Evolutionary conservation across 1,139 yeast genomes (phyloP).

Genomic region (Yamadazyma conglobata): DNA sequence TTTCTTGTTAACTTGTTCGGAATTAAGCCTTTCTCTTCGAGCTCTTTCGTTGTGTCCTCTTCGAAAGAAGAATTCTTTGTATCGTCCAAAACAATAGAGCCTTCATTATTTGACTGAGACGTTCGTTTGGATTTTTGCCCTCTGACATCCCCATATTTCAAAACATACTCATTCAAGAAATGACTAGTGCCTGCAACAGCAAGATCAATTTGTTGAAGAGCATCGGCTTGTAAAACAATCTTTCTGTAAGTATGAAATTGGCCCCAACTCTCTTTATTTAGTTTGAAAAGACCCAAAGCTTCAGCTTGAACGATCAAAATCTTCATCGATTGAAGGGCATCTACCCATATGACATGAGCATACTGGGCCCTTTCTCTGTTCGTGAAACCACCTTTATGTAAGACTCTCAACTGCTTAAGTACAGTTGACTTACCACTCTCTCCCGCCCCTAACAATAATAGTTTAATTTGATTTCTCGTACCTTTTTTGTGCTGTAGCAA

Average conservation of each 20-base stretch:
- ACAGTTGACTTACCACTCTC: conserved; percentile 97
- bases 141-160: conserved; percentile 56
- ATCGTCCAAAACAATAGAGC: no score
- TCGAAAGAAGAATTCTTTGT: conserved; percentile 49
- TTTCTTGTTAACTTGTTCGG: conserved; percentile 17
- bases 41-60: conserved; percentile 16
- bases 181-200: conserved; percentile 66
- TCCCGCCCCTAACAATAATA: conserved; percentile 85
- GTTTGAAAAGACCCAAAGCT: conserved; percentile 51
- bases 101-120: conserved; percentile 54
- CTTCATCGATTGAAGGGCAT: conserved; percentile 85
- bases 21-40: conserved; percentile 1
- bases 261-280: no score
- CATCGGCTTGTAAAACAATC: conserved; percentile 52
- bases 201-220: conserved; percentile 60
- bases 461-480: conserved; percentile 51
- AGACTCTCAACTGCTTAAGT: conserved; percentile 81
- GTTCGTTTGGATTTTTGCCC: conserved; percentile 52
- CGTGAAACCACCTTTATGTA: conserved; percentile 85
- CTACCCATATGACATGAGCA: conserved; percentile 91
- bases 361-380: conserved; percentile 78
- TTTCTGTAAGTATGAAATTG: no score
- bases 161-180: conserved; percentile 61
- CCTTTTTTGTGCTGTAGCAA: conserved; percentile 52
- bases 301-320: conserved; percentile 72